Evolutionary conservation across 2,329 filamentous ascomycete genomes (phyloP).

Genomic region (Sarocladiaceae sp.): DNA sequence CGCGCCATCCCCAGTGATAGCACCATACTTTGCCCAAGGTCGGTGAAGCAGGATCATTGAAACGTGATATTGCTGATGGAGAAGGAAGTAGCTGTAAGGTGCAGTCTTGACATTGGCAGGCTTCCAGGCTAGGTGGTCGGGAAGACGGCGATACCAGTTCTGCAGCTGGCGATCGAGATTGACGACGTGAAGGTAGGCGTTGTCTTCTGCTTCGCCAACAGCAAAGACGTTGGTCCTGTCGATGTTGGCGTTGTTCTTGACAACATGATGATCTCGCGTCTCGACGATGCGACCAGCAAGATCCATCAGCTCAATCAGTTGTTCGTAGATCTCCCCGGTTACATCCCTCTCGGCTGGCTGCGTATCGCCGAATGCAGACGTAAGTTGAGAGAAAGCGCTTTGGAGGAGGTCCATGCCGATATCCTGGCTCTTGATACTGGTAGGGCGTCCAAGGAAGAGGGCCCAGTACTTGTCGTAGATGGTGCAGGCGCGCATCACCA

Average conservation of each 20-base stretch:
- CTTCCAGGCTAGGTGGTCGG: constrained; percentile 41
- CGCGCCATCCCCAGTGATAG: constrained; percentile 25
- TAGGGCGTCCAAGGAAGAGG: constrained; percentile 46
- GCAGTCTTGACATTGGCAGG: constrained; percentile 43
- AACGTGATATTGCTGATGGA: constrained; percentile 50
- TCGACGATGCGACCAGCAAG: constrained; percentile 46
- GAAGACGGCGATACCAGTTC: constrained; percentile 46
- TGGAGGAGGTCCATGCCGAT: constrained; percentile 41
- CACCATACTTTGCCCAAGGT: constrained; percentile 45
- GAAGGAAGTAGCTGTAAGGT: constrained; percentile 44
- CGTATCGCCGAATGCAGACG: constrained; percentile 22
- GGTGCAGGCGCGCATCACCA: constrained; percentile 45
- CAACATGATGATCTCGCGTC: constrained; percentile 28
- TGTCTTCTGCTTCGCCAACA: constrained; percentile 31
- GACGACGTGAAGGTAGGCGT: constrained; percentile 43
- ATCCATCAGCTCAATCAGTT: constrained; percentile 50
- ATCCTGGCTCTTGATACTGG: constrained; percentile 46
- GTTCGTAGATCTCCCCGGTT: constrained; percentile 37
- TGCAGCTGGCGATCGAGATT: constrained; percentile 47
- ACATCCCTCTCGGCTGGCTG: constrained; percentile 13
- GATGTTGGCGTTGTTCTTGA: constrained; percentile 22
- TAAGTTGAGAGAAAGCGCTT: constrained; percentile 36
- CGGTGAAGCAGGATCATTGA: constrained; percentile 46
- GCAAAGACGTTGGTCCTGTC: constrained; percentile 24
- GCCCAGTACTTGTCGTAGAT: constrained; percentile 51